A percentile compares a stretch with the other conserved stretches of the same genome.
Conservation (phyloP, 106 monocot genomes). For the Dendrobium huoshanense region DNA sequence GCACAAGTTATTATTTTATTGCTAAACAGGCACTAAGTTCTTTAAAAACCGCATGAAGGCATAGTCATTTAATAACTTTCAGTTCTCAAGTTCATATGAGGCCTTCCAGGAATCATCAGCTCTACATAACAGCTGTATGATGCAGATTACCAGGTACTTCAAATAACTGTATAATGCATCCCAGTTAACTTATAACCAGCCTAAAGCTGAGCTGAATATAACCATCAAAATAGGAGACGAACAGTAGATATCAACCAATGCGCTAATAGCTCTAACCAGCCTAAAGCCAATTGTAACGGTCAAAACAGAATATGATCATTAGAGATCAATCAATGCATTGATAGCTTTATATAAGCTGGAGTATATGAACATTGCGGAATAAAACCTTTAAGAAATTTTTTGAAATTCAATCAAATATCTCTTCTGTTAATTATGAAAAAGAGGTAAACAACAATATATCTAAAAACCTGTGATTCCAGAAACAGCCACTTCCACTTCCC, state of each 20-base stretch:
- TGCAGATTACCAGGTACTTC: neutral
- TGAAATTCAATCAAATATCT: neutral
- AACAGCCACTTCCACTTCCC: conserved; percentile 98
- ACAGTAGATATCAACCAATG: neutral
- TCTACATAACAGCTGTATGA: neutral
- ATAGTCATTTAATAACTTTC: no score
- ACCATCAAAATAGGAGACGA: neutral
- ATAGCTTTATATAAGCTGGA: neutral
- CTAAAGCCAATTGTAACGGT: neutral
- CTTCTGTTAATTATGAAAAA: neutral
- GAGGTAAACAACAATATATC: neutral
- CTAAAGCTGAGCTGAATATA: neutral
- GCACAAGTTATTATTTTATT: no score
- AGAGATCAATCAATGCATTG: neutral
- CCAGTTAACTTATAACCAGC: neutral
- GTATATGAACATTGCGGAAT: neutral
- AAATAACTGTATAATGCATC: neutral
- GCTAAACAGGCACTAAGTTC: no score
- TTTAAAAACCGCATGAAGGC: no score
- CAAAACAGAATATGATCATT: neutral
- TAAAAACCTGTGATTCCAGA: conserved; percentile 80
- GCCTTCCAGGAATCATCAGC: no score
- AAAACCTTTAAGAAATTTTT: neutral
- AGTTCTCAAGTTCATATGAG: no score
- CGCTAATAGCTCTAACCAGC: neutral